phyloP scores from a whole-genome alignment of 306 rosid genomes.

The Begonia fuchsioides region DNA sequence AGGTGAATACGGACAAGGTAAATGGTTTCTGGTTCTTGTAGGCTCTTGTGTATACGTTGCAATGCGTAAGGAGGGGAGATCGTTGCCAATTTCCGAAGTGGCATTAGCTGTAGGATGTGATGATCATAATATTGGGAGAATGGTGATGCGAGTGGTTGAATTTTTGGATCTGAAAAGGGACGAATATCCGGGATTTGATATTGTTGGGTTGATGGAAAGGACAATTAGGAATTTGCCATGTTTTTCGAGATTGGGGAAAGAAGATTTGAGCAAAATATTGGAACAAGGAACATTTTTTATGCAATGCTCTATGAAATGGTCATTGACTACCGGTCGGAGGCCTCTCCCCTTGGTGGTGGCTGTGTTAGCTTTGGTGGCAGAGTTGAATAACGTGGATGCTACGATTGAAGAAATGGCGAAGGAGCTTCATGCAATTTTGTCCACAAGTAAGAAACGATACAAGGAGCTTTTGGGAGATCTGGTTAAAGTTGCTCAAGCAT shows the following conservation, averaged over 20 bases:
- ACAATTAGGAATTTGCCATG: constrained; percentile 17
- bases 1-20: constrained; percentile 52
- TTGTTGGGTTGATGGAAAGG: constrained; percentile 37
- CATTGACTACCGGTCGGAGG: constrained; percentile 53
- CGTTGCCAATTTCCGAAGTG: constrained; percentile 48
- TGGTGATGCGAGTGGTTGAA: constrained; percentile 43
- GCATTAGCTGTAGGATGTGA: constrained; percentile 31
- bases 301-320: constrained; percentile 66
- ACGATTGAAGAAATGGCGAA: constrained; percentile 35
- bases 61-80: constrained; percentile 31
- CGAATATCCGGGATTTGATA: constrained; percentile 44
- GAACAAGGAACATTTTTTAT: constrained; percentile 55
- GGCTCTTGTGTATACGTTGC: constrained; percentile 57
- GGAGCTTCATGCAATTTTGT: constrained; percentile 37
- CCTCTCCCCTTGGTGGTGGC: constrained; percentile 72
- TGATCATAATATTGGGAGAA: constrained; percentile 41
- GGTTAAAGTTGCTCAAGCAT: constrained; percentile 54
- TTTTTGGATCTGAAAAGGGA: constrained; percentile 26
- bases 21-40: constrained; percentile 45
- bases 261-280: constrained; percentile 22
- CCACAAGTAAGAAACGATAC: constrained; percentile 45
- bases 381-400: constrained; percentile 37
- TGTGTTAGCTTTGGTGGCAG: constrained; percentile 41
- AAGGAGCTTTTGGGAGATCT: constrained; percentile 49
- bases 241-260: constrained; percentile 13